Evolutionary conservation across 106 monocot species (phyloP).

Genomic region (Dioscorea alata): DNA sequence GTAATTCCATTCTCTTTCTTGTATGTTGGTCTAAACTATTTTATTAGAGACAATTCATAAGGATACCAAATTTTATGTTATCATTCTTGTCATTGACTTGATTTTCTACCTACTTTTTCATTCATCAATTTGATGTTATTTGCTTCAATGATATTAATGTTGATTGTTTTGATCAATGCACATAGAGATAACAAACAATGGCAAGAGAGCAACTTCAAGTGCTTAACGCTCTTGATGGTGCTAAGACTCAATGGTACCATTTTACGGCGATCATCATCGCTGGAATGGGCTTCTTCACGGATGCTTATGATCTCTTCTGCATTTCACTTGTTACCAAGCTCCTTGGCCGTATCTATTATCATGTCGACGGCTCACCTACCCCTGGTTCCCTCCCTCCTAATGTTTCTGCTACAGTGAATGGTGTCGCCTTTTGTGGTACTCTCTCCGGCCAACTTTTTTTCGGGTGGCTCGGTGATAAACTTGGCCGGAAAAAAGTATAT

Average conservation of each 20-base stretch:
- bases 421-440: constrained; percentile 38
- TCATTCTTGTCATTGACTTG: too few relatives aligned
- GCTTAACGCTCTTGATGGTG: constrained; percentile 43
- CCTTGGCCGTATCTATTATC: constrained; percentile 80
- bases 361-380: constrained; percentile 4
- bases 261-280: constrained; percentile 83
- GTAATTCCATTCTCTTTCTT: too few relatives aligned
- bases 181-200: neutral
- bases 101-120: too few relatives aligned
- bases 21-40: too few relatives aligned
- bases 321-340: constrained; percentile 89
- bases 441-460: constrained; percentile 43
- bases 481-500: constrained; percentile 39
- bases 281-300: constrained; percentile 97
- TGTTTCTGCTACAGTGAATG: constrained; percentile 32
- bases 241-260: constrained; percentile 89
- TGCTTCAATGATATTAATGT: too few relatives aligned
- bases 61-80: too few relatives aligned
- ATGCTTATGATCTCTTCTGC: constrained; percentile 95
- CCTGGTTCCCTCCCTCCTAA: constrained; percentile 37
- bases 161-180: too few relatives aligned
- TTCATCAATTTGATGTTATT: too few relatives aligned
- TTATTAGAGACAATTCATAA: too few relatives aligned
- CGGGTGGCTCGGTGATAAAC: constrained; percentile 44
- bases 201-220: constrained; percentile 15